Evolutionary conservation across 2,329 filamentous ascomycete species (phyloP), one percentile per base, ranked within the genome.

Genomic region (Acrocalymma vagum): DNA sequence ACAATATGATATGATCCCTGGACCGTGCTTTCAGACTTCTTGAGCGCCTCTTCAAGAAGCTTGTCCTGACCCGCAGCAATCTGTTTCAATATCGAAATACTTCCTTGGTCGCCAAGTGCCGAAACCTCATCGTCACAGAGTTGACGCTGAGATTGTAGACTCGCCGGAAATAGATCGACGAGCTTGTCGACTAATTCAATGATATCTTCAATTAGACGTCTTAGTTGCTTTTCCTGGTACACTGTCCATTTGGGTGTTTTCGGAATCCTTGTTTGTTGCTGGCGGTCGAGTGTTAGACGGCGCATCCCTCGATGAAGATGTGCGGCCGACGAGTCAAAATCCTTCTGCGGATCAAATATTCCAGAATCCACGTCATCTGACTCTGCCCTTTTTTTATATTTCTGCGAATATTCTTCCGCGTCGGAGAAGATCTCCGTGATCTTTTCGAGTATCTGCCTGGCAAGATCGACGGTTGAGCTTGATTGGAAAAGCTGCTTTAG

Each of bases 131-230:
- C n/a, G n/a, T n/a, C n/a, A n/a, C n/a, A n/a, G n/a, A n/a, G n/a
- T n/a, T n/a, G n/a, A n/a, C n/a, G n/a, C n/a, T n/a, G n/a, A n/a
- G n/a, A n/a, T n/a, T n/a, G n/a, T n/a, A n/a, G n/a, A n/a, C n/a
- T n/a, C n/a, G 55, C 50, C n/a, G 56, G 59, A 36, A 67, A 67
- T 10, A 64, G 51, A 14, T 63, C 45, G 3, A 58, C 53, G 8
- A 69, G 35, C 13, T 33, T 42, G 28, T 60, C 38, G 17, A 65
- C 54, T 29, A 62, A 36, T 10, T 59, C 53, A 16, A 43, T 63
- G 14, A 64, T 55, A 28, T 63, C 63, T 28, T 65, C 58, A 28
- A 67, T 59, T 14, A 67, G 42, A 11, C 53, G 35, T 25, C 36
- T 43, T 24, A 65, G 57, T 8, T 51, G 41, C 37, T 65, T 67